phyloP scores from a whole-genome alignment of 1,139 yeast species.

The Suhomyces maxii region DNA sequence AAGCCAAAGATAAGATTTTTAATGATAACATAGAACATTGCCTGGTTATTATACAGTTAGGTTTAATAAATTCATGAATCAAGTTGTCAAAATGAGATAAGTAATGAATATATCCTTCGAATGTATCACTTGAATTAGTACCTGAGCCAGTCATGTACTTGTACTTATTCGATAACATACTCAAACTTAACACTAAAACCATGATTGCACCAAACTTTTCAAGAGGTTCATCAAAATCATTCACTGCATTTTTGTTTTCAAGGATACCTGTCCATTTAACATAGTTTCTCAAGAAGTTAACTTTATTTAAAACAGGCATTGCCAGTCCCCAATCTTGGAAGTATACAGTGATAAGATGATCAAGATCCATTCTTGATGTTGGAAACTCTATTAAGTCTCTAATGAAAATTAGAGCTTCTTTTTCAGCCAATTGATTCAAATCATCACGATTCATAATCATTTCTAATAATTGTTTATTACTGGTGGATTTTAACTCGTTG shows the following conservation, averaged over 20 bases:
- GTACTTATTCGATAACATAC: constrained; percentile 46
- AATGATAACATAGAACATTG: constrained; percentile 68
- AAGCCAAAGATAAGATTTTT: constrained; percentile 67
- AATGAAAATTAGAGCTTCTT: constrained; percentile 47
- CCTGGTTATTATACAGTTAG: constrained; percentile 51
- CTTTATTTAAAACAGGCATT: constrained; percentile 68
- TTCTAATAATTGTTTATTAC: constrained; percentile 19
- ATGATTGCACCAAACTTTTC: constrained; percentile 65
- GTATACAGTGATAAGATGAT: constrained; percentile 56
- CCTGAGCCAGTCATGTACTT: constrained; percentile 16
- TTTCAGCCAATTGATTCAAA: constrained; percentile 23
- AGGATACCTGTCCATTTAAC: constrained; percentile 44
- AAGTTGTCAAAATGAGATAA: constrained; percentile 51
- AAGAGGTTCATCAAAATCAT: constrained; percentile 28
- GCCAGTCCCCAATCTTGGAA: constrained; percentile 80
- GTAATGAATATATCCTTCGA: constrained; percentile 22
- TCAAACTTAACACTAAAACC: constrained; percentile 59
- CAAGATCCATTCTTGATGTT: constrained; percentile 51
- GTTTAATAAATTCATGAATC: constrained; percentile 53
- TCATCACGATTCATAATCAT: constrained; percentile 35
- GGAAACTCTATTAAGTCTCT: constrained; percentile 51
- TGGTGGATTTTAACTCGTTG: constrained; percentile 14
- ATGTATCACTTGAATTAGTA: constrained; percentile 12
- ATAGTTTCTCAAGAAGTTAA: constrained; percentile 61
- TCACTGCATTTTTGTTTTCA: constrained; percentile 22